These are phyloP conservation scores for Neoascochyta sp. DNA, from an alignment of 2,329 filamentous ascomycete genomes.

Conservation along the genomic window DNA sequence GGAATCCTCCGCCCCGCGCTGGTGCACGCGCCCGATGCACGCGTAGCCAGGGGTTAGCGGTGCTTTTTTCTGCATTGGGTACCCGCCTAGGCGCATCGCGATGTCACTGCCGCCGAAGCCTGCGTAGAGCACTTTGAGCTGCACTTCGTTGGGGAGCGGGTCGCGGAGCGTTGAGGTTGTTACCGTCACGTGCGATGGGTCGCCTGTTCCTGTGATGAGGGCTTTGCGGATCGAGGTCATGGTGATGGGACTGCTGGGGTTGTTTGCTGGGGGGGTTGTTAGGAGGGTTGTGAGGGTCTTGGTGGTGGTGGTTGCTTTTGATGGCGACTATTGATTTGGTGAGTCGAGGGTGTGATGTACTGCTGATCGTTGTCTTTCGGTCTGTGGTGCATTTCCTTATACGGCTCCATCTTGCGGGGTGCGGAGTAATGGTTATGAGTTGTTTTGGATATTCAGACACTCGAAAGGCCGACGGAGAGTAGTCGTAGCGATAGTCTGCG, in stretches of 20 bases:
- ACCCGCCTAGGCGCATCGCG: constrained; percentile 50
- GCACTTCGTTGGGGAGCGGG: constrained; percentile 46
- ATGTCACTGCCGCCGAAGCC: constrained; percentile 50
- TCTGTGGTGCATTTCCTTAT: too few relatives aligned
- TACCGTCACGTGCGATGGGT: constrained; percentile 38
- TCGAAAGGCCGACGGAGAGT: too few relatives aligned
- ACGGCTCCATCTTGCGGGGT: too few relatives aligned
- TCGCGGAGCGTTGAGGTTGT: constrained; percentile 37
- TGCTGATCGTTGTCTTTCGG: too few relatives aligned
- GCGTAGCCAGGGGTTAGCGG: constrained; percentile 52
- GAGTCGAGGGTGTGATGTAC: too few relatives aligned
- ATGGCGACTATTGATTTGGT: too few relatives aligned
- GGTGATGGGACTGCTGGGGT: constrained; percentile 1
- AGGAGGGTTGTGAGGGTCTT: too few relatives aligned
- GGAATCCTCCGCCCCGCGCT: constrained; percentile 37
- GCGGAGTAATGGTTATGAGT: too few relatives aligned
- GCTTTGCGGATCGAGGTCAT: constrained; percentile 44
- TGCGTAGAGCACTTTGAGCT: constrained; percentile 47
- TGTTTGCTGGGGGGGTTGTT: background rate
- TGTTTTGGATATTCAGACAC: too few relatives aligned
- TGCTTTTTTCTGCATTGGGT: constrained; percentile 45
- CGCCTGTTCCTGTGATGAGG: constrained; percentile 44
- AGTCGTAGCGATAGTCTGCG: too few relatives aligned
- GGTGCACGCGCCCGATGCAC: constrained; percentile 44
- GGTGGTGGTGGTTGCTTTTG: too few relatives aligned